A percentile compares a stretch with the other conserved stretches of the same genome.
Conservation (phyloP, 768 basidiomycete species). For the Ramaria rubella region DNA sequence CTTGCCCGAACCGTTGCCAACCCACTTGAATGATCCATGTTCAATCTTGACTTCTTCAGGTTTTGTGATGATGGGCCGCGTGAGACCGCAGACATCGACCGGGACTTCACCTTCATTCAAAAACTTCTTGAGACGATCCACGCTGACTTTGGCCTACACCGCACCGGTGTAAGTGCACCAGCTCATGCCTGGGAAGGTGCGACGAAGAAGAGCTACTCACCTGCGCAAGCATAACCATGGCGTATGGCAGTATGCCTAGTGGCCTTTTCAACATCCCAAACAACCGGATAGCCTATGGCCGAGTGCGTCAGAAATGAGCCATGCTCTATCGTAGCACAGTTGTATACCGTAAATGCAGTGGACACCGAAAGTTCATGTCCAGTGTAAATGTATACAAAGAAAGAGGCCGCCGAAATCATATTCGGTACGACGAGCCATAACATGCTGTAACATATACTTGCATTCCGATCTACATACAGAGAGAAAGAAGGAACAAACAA, state of each 20-base stretch:
- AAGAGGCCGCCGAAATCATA: constrained; percentile 27
- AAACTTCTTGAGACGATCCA: constrained; percentile 33
- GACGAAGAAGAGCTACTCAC: background rate
- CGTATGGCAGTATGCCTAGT: constrained; percentile 12
- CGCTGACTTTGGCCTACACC: constrained; percentile 23
- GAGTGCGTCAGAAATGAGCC: background rate
- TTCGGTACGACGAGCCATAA: constrained; percentile 29
- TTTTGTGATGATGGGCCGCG: constrained; percentile 13
- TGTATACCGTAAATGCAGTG: constrained; percentile 30
- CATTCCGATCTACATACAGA: constrained; percentile 15
- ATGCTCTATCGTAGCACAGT: background rate
- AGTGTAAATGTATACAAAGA: constrained; percentile 29
- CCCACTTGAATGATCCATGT: constrained; percentile 29
- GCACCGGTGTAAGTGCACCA: background rate
- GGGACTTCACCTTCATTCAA: constrained; percentile 33
- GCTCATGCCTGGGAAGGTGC: background rate
- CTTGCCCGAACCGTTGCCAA: constrained; percentile 10
- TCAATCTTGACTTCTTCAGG: constrained; percentile 25
- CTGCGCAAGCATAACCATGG: constrained; percentile 4
- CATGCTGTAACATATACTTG: constrained; percentile 25
- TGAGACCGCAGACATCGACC: constrained; percentile 29
- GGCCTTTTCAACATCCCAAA: constrained; percentile 12
- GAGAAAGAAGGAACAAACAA: constrained; percentile 2
- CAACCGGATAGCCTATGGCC: constrained; percentile 6
- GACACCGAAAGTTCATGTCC: constrained; percentile 31